Evolutionary conservation across 495 filamentous ascomycete genomes (phyloP).

Genomic region (Letharia lupina): DNA sequence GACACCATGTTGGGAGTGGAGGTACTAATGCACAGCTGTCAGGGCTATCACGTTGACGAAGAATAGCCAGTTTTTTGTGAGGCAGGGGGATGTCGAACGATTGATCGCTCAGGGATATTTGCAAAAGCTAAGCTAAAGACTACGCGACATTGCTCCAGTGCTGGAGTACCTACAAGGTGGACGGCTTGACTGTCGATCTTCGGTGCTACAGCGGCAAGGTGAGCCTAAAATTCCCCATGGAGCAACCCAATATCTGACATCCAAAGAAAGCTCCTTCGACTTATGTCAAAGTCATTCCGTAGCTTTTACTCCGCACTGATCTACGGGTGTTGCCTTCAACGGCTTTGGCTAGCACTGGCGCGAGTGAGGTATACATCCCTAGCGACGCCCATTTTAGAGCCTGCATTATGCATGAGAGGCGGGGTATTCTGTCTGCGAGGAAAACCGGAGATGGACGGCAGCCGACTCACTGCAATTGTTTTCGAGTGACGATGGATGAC

Average conservation of each 20-base stretch:
- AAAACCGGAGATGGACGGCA: neutral
- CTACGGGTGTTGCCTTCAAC: neutral
- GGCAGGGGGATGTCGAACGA: constrained; percentile 92
- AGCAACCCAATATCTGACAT: neutral
- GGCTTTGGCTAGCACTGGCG: neutral
- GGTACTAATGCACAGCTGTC: constrained; percentile 1
- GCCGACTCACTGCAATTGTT: neutral
- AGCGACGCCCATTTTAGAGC: neutral
- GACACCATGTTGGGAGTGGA: neutral
- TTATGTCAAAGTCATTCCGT: neutral
- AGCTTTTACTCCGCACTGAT: neutral
- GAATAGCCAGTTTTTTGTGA: constrained; percentile 95
- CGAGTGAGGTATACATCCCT: neutral
- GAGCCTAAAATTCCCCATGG: neutral
- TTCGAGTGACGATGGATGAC: neutral
- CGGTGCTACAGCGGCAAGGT: constrained; percentile 1
- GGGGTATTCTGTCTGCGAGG: neutral
- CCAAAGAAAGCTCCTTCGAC: neutral
- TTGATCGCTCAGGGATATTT: constrained; percentile 96
- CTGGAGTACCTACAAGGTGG: neutral
- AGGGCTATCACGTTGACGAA: constrained; percentile 95
- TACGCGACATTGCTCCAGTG: neutral
- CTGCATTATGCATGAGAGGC: neutral
- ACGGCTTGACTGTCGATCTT: neutral
- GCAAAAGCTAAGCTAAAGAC: constrained; percentile 74